Conservation (phyloP, 192 early-diverging fungal species). For the Tieghemiomyces parasiticus region DNA sequence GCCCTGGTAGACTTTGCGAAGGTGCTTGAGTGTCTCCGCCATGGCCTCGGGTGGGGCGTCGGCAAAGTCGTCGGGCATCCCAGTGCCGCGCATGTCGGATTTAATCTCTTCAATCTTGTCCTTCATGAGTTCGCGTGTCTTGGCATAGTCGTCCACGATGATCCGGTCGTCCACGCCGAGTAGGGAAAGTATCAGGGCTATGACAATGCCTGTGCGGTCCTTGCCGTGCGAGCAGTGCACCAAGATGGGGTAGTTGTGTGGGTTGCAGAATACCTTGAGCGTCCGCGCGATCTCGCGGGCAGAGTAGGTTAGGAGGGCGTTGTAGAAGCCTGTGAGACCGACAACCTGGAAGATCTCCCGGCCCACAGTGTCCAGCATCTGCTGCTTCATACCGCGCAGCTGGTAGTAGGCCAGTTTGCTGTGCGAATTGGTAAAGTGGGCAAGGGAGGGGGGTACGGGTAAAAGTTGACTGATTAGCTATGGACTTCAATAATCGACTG, state of each 20-base stretch:
- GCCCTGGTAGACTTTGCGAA: conserved; percentile 21
- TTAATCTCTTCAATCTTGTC: conserved; percentile 28
- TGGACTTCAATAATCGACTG: too few relatives aligned
- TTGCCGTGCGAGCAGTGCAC: conserved; percentile 57
- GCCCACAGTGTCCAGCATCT: conserved; percentile 6
- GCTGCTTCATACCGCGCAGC: conserved; percentile 3
- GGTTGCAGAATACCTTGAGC: conserved; percentile 33
- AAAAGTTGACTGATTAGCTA: too few relatives aligned
- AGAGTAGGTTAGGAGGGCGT: conserved; percentile 28
- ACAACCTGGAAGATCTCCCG: not conserved
- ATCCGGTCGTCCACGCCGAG: conserved; percentile 32
- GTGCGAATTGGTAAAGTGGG: too few relatives aligned
- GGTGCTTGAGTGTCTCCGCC: conserved; percentile 19
- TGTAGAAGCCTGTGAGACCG: conserved; percentile 33
- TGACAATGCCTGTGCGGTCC: conserved; percentile 46
- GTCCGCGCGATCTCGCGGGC: conserved; percentile 32
- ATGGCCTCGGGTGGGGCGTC: conserved; percentile 32
- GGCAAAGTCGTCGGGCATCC: conserved; percentile 32
- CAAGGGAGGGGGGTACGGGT: too few relatives aligned
- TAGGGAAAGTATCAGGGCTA: conserved; percentile 34
- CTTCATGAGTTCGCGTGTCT: conserved; percentile 25
- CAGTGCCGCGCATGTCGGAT: conserved; percentile 32
- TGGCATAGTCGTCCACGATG: conserved; percentile 39
- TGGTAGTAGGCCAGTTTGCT: conserved; percentile 9
- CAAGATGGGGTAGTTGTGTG: conserved; percentile 36